Evolutionary conservation across 2,329 filamentous ascomycete genomes (phyloP), one percentile per base, ranked within the genome.

Genomic region (Colletotrichum coccodes): DNA sequence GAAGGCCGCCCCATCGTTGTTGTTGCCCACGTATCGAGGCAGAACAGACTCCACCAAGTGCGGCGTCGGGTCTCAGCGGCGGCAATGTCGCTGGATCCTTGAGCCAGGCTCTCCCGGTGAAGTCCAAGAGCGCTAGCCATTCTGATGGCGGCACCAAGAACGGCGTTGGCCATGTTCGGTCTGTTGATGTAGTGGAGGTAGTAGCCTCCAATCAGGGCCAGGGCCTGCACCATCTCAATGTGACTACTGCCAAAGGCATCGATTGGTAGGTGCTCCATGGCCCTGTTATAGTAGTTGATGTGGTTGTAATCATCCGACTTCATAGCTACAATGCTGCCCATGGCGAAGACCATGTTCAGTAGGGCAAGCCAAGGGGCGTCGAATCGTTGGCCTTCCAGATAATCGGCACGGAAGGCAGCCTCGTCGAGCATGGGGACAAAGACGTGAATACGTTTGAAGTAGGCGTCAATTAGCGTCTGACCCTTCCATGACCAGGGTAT

Each of bases 171-270:
- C 83, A 94, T 91, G 75, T 94, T 94, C 2, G 92, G 92, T 23
- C 91, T 86, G 79, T 93, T 93, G 73, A 92, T 89, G 75, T 94
- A 94, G 78, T 94, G 92, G 64, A 94, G 87, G 76, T 94, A 94
- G 80, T 90, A 92, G 32, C 92, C 92, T 46, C 91, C 91, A 73
- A 94, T 89, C 30, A 94, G 84, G 3, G 89, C 89, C 18, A 94
- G 79, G 1, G 92, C 90, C 75, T 94, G 92, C 3, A 94, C 85
- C 0, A 89, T 91, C 77, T 94, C 91, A n/a, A 94, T 82, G 72
- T 91, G 75, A 11, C 75, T 76, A 26, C 72, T 91, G 3, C 90
- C 91, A 60, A 93, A 88, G 3, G 88, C 88, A 71, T 92, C 91
- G 70, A 94, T 83, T 8, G 85, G 87, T 11, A 94, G 80, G 73